Evolutionary conservation across 2,329 filamentous ascomycete genomes (phyloP).

Genomic region (Emmonsiellopsis sp.): DNA sequence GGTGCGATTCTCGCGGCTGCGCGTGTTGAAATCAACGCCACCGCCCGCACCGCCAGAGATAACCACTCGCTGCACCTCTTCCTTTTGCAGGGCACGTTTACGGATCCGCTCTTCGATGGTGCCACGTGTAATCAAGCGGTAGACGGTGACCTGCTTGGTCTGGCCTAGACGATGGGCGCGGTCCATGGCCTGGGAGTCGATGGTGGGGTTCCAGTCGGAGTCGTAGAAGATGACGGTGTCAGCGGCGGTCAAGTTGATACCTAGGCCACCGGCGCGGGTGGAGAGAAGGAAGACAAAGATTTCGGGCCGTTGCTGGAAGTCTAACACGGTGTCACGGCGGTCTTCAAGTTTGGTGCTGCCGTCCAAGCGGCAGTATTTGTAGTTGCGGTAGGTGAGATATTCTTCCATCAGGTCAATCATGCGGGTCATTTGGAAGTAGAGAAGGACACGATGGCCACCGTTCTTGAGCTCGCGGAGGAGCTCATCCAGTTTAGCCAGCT

Average conservation of each 20-base stretch:
- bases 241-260: slow-evolving; percentile 92
- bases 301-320: slow-evolving; percentile 89
- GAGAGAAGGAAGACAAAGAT: slow-evolving; percentile 97
- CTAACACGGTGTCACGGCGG: slow-evolving; percentile 86
- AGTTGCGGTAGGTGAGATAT: slow-evolving; percentile 96
- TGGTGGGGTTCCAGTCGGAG: slow-evolving; percentile 98
- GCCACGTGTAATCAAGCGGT: slow-evolving; percentile 89
- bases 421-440: slow-evolving; percentile 99
- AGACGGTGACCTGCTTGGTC: slow-evolving; percentile 91
- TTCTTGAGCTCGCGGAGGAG: slow-evolving; percentile 85
- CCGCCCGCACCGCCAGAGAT: slow-evolving; percentile 77
- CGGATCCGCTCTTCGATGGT: slow-evolving; percentile 98
- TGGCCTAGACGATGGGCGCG: slow-evolving; percentile 95
- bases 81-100: slow-evolving; percentile 93
- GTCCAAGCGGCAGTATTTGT: slow-evolving; percentile 95
- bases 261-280: slow-evolving; percentile 91
- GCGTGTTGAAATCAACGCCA: slow-evolving; percentile 92
- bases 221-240: slow-evolving; percentile 99
- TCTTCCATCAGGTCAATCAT: slow-evolving; percentile 99
- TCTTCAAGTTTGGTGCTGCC: slow-evolving; percentile 97
- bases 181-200: slow-evolving; percentile 98
- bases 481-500: slow-evolving; percentile 82
- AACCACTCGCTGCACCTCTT: slow-evolving; percentile 95
- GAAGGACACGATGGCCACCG: slow-evolving; percentile 79
- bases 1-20: slow-evolving; percentile 81